Evolutionary conservation across 495 filamentous ascomycete genomes (phyloP).

Genomic region (Neurospora sp.): DNA sequence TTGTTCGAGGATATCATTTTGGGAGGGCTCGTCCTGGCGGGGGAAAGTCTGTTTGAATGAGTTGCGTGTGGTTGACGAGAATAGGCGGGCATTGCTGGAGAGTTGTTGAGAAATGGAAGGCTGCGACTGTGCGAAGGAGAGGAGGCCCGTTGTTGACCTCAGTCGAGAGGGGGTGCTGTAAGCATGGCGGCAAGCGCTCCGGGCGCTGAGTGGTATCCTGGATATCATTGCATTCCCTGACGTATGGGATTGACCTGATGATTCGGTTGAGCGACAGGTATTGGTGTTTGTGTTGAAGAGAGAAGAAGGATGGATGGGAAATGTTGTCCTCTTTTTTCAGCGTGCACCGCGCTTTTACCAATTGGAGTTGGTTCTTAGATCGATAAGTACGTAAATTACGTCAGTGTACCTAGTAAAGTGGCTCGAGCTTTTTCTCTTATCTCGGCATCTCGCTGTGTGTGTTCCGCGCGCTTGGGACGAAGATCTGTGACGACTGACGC

Average conservation of each 20-base stretch:
- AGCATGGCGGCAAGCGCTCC: background rate
- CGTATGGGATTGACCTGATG: background rate
- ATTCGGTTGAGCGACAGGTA: background rate
- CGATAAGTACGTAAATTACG: background rate
- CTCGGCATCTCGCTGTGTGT: background rate
- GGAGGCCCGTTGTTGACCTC: background rate
- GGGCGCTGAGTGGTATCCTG: background rate
- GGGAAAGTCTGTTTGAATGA: background rate
- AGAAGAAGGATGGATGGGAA: background rate
- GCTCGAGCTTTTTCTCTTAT: background rate
- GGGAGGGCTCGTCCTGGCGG: background rate
- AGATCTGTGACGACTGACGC: background rate
- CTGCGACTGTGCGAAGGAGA: background rate
- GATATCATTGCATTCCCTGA: conserved; percentile 6
- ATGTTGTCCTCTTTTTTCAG: background rate
- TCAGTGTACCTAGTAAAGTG: background rate
- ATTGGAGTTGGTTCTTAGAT: background rate
- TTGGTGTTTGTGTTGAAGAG: background rate
- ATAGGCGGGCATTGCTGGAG: background rate
- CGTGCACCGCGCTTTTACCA: background rate
- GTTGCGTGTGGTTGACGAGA: background rate
- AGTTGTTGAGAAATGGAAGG: background rate
- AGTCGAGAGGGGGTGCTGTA: background rate
- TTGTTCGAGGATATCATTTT: background rate
- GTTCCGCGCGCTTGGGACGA: background rate